Conservation (phyloP, 306 rosid genomes). For the Cicer bijugum region DNA sequence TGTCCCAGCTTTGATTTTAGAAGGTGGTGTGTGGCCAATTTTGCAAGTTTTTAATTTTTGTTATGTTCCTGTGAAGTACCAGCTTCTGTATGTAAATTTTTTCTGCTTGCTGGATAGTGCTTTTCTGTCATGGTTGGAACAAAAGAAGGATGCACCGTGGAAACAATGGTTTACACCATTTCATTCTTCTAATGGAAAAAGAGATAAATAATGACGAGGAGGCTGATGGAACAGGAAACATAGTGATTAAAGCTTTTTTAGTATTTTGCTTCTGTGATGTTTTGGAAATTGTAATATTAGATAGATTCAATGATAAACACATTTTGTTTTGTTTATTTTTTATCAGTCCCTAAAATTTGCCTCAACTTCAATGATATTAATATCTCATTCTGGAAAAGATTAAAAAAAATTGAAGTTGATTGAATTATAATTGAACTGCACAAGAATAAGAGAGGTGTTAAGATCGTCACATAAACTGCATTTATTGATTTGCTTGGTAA, state of each 20-base stretch:
- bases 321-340: neutral
- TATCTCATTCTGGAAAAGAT: neutral
- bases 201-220: constrained; percentile 28
- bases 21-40: constrained; percentile 83
- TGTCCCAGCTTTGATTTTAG: constrained; percentile 70
- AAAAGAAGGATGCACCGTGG: constrained; percentile 89
- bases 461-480: neutral
- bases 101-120: constrained; percentile 90
- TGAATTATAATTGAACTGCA: neutral
- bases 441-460: too few species aligned
- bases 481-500: constrained; percentile 17
- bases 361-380: neutral
- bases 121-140: constrained; percentile 88
- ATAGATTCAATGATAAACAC: neutral
- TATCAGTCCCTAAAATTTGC: neutral
- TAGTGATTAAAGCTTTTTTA: constrained; percentile 8
- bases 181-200: constrained; percentile 54
- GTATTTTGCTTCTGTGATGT: constrained; percentile 3
- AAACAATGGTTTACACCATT: constrained; percentile 71
- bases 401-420: neutral
- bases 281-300: constrained; percentile 20
- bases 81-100: constrained; percentile 84
- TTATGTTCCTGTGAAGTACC: constrained; percentile 80
- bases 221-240: constrained; percentile 9
- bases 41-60: constrained; percentile 75